A percentile compares a stretch with the other conserved stretches of the same genome.
These are phyloP conservation scores for Plantago elongata DNA, from an alignment of 257 asterid species.

Conservation along the genomic window DNA sequence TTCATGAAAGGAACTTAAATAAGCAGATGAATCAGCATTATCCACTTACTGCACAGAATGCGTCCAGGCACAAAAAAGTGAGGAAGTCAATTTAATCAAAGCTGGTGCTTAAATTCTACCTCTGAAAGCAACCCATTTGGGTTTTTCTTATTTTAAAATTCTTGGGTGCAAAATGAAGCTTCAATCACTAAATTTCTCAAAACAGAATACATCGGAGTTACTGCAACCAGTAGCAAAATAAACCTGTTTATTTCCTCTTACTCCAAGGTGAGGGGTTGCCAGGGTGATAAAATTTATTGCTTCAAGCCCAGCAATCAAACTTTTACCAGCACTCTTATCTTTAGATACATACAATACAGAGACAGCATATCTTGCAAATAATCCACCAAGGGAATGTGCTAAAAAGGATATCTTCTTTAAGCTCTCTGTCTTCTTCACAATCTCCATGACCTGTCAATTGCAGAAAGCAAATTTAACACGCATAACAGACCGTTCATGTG, in stretches of 20 bases:
- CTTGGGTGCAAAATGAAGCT: not conserved
- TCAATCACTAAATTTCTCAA: not conserved
- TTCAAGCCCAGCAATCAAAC: slow-evolving; percentile 78
- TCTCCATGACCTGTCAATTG: slow-evolving; percentile 49
- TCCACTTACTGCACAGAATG: not conserved
- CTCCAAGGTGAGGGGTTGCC: slow-evolving; percentile 98
- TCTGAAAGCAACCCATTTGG: not conserved
- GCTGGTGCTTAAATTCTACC: not conserved
- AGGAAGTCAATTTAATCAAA: too few relatives aligned
- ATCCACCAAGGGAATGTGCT: slow-evolving; percentile 98
- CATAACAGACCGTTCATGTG: not conserved
- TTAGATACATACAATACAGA: slow-evolving; percentile 56
- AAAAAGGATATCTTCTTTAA: slow-evolving; percentile 77
- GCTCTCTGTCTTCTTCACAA: slow-evolving; percentile 58
- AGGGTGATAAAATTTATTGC: slow-evolving; percentile 85
- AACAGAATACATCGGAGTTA: too few relatives aligned
- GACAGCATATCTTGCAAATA: slow-evolving; percentile 83
- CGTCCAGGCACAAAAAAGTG: too few relatives aligned
- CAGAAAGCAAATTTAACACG: not conserved
- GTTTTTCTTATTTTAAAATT: too few relatives aligned
- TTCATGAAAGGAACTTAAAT: not conserved
- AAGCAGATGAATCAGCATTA: not conserved
- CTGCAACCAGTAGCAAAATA: slow-evolving; percentile 10
- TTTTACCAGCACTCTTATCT: slow-evolving; percentile 28
- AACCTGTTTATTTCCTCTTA: slow-evolving; percentile 94